Percentiles rank a stretch among this genome's conserved stretches.
Evolutionary conservation across 345 rosid genomes (phyloP).

Genomic region (Nephelium lappaceum): DNA sequence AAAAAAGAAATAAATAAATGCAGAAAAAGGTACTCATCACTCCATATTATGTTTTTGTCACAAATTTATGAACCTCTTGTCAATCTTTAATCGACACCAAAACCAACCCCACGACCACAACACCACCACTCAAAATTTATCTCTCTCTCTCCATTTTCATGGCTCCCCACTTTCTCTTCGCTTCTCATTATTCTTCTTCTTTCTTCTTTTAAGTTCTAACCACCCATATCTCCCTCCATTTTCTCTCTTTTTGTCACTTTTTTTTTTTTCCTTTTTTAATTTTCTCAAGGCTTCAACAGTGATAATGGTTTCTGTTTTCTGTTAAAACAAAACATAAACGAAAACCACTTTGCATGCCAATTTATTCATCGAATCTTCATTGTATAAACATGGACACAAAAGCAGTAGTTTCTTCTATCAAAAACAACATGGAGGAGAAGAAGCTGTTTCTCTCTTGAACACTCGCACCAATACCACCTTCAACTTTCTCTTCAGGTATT

Average conservation of each 20-base stretch:
- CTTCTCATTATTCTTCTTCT: conserved; percentile 14
- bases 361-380: conserved; percentile 5
- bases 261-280: neutral
- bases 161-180: conserved; percentile 22
- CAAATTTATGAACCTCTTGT: neutral
- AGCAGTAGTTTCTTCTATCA: neutral
- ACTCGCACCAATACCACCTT: neutral
- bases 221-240: conserved; percentile 1
- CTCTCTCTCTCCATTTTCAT: conserved; percentile 25
- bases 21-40: no score
- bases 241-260: neutral
- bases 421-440: neutral
- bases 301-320: conserved; percentile 7
- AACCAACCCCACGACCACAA: neutral
- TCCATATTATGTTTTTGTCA: neutral
- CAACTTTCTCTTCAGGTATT: conserved; percentile 15
- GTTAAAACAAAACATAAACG: neutral
- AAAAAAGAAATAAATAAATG: no score
- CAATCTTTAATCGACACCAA: neutral
- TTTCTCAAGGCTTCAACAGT: neutral
- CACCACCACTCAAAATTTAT: conserved; percentile 16
- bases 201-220: neutral
- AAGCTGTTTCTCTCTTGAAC: conserved; percentile 27
- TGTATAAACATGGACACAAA: conserved; percentile 9
- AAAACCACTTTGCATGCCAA: conserved; percentile 8